Base-by-base conservation (phyloP, 1,139 yeast genomes). In the Lodderomyces orthopsilosis region DNA sequence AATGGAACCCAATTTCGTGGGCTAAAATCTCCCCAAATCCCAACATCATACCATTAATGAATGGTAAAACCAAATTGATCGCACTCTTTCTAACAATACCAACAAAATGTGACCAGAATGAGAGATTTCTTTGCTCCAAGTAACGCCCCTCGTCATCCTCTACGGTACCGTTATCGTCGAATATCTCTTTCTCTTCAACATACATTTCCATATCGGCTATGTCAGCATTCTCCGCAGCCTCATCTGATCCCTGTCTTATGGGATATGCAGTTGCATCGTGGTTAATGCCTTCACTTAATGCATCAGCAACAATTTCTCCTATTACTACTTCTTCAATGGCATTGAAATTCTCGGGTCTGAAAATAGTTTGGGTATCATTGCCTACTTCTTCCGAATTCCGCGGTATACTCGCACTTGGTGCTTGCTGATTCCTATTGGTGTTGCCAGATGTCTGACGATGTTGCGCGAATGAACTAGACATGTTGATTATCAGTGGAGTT, bases 21-120 rank as follows among this genome's bases (percentile, higher is more conserved):
- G 98, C 98, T 51, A 88, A 71, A 19, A 93, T 84, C 66, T 93
- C 98, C 1, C 98, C 98, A 62, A 91, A 89, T 0, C 98, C 98
- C 48, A 93, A 76, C 96, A 91, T 91, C 68, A 93, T 72, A 9
- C 98, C 98, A 59, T 93, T 93, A 50, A 93, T 71, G 57, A 93
- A 90, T 2, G 98, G 98, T 41, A 93, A 68, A 4, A 90, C 63
- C 53, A 91, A 65, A 55, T 93, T 91, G 51, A 93, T 82, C 2
- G 90, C 79, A 17, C 84, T 71, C 33, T 75, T 72, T 43, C 70
- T 64, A 35, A 78, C 41, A 30, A 78, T 61, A 4, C 34, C 41
- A 8, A 32, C 23, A 32, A 30, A 38, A 6, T 18, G 12, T 3
- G 61, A 62, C 68, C 71, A 68, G 17, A 66, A 42, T 41, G 53